Evolutionary conservation across 2,329 filamentous ascomycete genomes (phyloP).

Genomic region (Phyllosticta citribraziliensis): DNA sequence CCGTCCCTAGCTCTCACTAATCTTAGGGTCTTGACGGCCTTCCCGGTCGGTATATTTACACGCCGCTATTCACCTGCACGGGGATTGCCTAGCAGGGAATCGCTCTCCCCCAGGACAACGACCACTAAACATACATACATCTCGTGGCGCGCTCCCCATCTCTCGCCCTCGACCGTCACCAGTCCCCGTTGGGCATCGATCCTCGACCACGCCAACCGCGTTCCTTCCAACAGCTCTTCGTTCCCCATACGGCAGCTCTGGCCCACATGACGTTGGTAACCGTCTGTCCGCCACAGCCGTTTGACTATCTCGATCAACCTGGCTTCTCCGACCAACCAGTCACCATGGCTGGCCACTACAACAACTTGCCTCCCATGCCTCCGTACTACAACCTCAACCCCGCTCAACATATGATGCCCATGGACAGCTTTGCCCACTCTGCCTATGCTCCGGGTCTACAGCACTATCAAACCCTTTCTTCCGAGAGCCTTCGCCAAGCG

Average conservation of each 20-base stretch:
- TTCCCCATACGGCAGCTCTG: not conserved
- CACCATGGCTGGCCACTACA: slow-evolving; percentile 31
- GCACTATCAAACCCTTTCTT: slow-evolving; percentile 20
- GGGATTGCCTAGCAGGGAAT: slow-evolving; percentile 6
- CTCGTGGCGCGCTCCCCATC: not conserved
- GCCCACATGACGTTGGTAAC: not conserved
- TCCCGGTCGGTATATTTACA: slow-evolving; percentile 10
- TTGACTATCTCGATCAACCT: not conserved
- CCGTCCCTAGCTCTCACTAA: slow-evolving; percentile 10
- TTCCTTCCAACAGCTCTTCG: not conserved
- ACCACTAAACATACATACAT: not conserved
- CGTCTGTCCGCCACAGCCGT: not conserved
- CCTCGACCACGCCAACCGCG: not conserved
- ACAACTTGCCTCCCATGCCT: slow-evolving; percentile 19
- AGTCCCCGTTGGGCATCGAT: not conserved
- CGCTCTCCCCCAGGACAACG: not conserved
- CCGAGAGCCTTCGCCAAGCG: slow-evolving; percentile 22
- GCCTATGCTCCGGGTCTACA: slow-evolving; percentile 22
- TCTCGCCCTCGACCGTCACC: not conserved
- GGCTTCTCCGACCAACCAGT: not conserved
- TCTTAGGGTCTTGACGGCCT: slow-evolving; percentile 10
- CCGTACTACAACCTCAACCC: slow-evolving; percentile 27
- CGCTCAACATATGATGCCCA: slow-evolving; percentile 21
- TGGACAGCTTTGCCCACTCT: slow-evolving; percentile 16
- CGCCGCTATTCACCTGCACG: slow-evolving; percentile 3